A percentile compares a stretch with the other conserved stretches of the same genome.
Conservation (phyloP, 1,284 basidiomycete species). For the Boletus mariae region DNA sequence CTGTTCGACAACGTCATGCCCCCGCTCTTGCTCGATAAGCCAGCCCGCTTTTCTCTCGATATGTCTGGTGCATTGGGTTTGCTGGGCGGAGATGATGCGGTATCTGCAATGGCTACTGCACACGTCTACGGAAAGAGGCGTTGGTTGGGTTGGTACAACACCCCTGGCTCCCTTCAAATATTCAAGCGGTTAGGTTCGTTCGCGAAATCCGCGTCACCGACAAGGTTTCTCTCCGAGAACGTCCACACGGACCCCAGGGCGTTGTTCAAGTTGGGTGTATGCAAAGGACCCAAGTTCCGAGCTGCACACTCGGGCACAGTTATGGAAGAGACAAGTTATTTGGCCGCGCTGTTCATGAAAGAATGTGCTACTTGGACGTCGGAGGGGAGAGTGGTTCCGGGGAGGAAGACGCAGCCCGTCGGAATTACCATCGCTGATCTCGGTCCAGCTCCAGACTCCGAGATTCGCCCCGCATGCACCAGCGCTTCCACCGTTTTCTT, state of each 20-base stretch:
- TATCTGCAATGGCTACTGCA: conserved; percentile 22
- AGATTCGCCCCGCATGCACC: conserved; percentile 7
- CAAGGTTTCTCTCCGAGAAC: conserved; percentile 7
- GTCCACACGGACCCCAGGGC: conserved; percentile 15
- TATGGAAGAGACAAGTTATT: conserved; percentile 18
- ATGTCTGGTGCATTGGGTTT: conserved; percentile 13
- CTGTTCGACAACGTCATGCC: neutral
- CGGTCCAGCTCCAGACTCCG: conserved; percentile 4
- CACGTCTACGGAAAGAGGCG: conserved; percentile 16
- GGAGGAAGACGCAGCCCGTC: conserved; percentile 14
- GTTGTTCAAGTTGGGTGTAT: conserved; percentile 15
- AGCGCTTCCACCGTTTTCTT: neutral
- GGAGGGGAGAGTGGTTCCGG: conserved; percentile 5
- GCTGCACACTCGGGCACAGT: conserved; percentile 24
- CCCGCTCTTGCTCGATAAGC: neutral
- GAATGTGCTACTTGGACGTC: conserved; percentile 9
- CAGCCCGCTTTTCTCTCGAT: conserved; percentile 12
- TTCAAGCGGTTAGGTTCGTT: conserved; percentile 20
- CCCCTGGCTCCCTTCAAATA: conserved; percentile 15
- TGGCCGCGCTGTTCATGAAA: conserved; percentile 19
- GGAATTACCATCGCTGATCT: conserved; percentile 22
- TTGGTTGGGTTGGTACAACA: conserved; percentile 3
- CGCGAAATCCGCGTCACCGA: conserved; percentile 11
- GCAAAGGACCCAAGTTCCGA: conserved; percentile 19
- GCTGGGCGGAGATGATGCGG: conserved; percentile 27